Evolutionary conservation across 1,284 basidiomycete genomes (phyloP).

Genomic region (Irpex sp.): DNA sequence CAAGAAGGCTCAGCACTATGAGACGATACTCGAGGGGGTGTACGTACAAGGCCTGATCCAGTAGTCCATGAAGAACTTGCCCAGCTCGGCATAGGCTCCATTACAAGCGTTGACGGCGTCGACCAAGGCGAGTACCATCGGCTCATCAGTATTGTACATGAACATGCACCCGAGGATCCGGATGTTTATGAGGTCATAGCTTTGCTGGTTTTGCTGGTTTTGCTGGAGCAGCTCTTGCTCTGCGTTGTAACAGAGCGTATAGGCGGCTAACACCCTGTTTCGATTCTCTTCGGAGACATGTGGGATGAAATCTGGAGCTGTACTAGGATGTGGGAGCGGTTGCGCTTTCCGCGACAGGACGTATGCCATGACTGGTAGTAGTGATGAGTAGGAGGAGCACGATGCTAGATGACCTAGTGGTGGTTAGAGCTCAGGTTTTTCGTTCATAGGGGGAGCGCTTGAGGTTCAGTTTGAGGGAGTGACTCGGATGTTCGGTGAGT

Average conservation of each 20-base stretch:
- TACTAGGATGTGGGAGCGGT: too few relatives aligned
- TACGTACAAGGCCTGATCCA: neutral
- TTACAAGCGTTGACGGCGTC: neutral
- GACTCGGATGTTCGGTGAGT: too few relatives aligned
- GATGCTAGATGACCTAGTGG: too few relatives aligned
- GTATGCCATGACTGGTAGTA: too few relatives aligned
- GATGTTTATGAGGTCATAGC: neutral
- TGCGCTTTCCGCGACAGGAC: too few relatives aligned
- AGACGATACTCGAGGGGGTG: neutral
- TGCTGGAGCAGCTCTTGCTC: neutral
- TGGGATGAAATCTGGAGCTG: too few relatives aligned
- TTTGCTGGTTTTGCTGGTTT: neutral
- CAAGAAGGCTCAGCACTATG: neutral
- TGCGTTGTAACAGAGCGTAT: neutral
- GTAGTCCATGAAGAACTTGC: neutral
- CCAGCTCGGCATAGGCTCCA: neutral
- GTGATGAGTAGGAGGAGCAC: too few relatives aligned
- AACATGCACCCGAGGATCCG: neutral
- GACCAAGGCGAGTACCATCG: neutral
- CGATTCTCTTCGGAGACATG: too few relatives aligned
- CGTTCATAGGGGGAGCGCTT: too few relatives aligned
- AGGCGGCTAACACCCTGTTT: neutral
- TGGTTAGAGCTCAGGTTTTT: too few relatives aligned
- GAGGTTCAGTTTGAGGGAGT: too few relatives aligned
- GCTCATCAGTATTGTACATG: neutral